A percentile compares a stretch with the other conserved stretches of the same genome.
These are phyloP conservation scores for Stramenopiles sp. DNA, from an alignment of 352 stramenopile species.

Conservation along the genomic window DNA sequence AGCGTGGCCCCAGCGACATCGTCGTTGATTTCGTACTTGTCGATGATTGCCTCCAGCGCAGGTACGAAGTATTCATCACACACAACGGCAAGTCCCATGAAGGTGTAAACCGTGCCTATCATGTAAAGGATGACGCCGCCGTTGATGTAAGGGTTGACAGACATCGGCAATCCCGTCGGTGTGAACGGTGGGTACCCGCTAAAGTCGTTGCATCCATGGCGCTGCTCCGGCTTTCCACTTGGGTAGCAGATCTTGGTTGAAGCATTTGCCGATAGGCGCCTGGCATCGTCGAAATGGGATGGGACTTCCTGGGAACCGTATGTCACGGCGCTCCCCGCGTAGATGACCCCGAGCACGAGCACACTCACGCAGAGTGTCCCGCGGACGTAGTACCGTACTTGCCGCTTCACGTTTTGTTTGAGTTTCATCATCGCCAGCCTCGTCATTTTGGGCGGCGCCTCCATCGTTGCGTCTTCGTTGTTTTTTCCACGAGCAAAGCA, in stretches of 20 bases:
- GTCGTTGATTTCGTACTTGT: constrained; percentile 36
- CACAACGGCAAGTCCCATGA: constrained; percentile 58
- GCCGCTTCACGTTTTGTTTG: no score
- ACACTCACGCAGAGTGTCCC: no score
- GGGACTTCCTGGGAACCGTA: no score
- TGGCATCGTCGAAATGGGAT: no score
- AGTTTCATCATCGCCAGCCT: no score
- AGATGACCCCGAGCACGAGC: no score
- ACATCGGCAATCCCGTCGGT: background rate
- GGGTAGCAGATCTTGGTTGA: background rate
- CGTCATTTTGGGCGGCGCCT: no score
- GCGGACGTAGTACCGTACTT: no score
- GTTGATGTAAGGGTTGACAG: constrained; percentile 15
- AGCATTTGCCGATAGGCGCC: background rate
- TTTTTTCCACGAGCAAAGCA: no score
- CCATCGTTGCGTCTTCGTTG: no score
- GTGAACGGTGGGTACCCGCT: background rate
- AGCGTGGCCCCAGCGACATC: constrained; percentile 54
- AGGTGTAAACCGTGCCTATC: constrained; percentile 41
- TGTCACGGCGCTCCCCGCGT: no score
- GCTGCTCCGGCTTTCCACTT: background rate
- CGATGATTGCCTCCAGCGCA: constrained; percentile 46
- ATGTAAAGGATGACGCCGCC: constrained; percentile 42
- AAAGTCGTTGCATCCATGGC: background rate
- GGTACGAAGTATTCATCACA: constrained; percentile 64